phyloP scores from a whole-genome alignment of 306 rosid species.

The cucumber (Cucumis sativus) region DNA sequence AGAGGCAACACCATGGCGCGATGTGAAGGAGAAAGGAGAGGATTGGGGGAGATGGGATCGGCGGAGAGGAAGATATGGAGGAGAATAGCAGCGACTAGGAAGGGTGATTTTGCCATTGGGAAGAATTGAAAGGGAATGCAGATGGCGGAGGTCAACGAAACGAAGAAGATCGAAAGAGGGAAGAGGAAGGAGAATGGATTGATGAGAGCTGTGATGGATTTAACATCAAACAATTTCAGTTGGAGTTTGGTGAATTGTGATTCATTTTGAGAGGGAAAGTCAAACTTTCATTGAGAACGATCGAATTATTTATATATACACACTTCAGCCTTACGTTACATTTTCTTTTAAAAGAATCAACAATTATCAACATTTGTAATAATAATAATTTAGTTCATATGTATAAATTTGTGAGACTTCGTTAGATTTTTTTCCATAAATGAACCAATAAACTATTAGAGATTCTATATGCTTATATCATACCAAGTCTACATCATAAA shows the following conservation, averaged over 20 bases:
- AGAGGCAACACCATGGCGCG: conserved; percentile 68
- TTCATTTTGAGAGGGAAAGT: neutral
- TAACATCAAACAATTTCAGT: neutral
- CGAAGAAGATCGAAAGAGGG: neutral
- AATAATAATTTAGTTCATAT: too few relatives aligned
- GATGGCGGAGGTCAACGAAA: neutral
- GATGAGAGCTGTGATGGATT: neutral
- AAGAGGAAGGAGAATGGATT: neutral
- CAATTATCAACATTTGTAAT: too few relatives aligned
- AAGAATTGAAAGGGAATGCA: neutral
- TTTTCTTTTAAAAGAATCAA: too few relatives aligned
- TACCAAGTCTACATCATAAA: too few relatives aligned
- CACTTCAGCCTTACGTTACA: too few relatives aligned
- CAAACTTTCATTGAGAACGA: neutral
- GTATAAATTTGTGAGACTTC: too few relatives aligned
- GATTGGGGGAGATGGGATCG: conserved; percentile 18
- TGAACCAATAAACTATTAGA: too few relatives aligned
- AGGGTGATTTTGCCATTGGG: conserved; percentile 19
- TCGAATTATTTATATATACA: neutral
- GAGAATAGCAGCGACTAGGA: conserved; percentile 12
- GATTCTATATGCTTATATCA: too few relatives aligned
- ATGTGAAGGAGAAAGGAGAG: conserved; percentile 22
- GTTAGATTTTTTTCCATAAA: too few relatives aligned
- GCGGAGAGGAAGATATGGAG: conserved; percentile 16
- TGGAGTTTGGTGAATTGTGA: neutral